Evolutionary conservation across 768 basidiomycete species (phyloP).

Genomic region (Termitomyces sp.): DNA sequence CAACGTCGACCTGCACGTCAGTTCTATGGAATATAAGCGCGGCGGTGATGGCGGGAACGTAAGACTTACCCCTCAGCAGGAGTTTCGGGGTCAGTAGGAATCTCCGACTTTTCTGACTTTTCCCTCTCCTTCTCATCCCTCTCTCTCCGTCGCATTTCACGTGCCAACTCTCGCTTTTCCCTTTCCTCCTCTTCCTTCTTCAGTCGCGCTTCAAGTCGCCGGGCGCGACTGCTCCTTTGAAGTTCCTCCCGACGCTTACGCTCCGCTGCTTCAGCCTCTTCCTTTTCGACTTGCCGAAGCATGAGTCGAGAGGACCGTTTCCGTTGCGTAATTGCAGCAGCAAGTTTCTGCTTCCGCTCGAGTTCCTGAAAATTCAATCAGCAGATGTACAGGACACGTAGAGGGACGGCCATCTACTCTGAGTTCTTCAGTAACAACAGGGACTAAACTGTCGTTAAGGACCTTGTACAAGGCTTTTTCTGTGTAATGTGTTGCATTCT

Average conservation of each 20-base stretch:
- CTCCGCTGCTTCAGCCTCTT: constrained; percentile 61
- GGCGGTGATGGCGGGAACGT: not conserved
- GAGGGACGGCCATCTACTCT: constrained; percentile 36
- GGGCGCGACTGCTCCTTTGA: constrained; percentile 60
- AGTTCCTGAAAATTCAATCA: constrained; percentile 40
- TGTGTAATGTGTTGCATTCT: constrained; percentile 67
- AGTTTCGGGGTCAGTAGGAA: constrained; percentile 9
- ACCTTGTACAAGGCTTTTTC: constrained; percentile 76
- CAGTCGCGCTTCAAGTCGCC: constrained; percentile 49
- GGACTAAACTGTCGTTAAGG: constrained; percentile 61
- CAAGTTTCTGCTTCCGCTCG: constrained; percentile 54
- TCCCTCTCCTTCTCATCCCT: constrained; percentile 42
- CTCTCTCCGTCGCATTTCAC: constrained; percentile 48
- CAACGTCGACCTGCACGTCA: constrained; percentile 3
- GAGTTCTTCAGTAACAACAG: constrained; percentile 61
- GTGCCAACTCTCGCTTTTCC: constrained; percentile 47
- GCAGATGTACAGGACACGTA: not conserved
- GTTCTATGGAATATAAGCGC: not conserved
- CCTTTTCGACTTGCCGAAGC: constrained; percentile 71
- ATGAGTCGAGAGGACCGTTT: constrained; percentile 91
- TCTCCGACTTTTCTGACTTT: constrained; percentile 21
- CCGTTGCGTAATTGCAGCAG: constrained; percentile 75
- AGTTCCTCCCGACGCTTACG: constrained; percentile 58
- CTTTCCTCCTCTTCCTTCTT: constrained; percentile 55
- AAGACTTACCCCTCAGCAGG: constrained; percentile 8